Evolutionary conservation across 2,329 filamentous ascomycete species (phyloP), one percentile per base, ranked within the genome.

Genomic region (Penicillium thymicola): DNA sequence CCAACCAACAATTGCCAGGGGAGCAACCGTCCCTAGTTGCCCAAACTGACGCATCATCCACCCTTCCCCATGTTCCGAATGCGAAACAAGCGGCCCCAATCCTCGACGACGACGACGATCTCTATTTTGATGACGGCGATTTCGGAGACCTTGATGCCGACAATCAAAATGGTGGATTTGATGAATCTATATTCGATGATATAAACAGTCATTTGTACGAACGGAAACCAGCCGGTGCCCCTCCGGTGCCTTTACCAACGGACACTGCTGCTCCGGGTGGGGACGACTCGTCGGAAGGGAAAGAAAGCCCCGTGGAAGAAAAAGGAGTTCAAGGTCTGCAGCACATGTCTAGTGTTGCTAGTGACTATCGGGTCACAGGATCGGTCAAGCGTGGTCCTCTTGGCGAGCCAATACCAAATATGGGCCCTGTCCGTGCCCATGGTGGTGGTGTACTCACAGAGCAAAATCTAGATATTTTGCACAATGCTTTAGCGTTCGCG

Each of bases 401-500:
- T 40, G 60, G 62, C 30, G 69, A 70, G 37, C 66, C 62, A 36
- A 55, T 71, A 23, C 59, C 66, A 28, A 66, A 70, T 21, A 54
- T 51, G 70, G 79, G 64, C 72, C 75, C 57, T 70, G 64, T 67
- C 2, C 66, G 72, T 23, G 59, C 66, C 13, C 67, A 70, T 47
- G 67, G 67, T 25, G 67, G 67, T 14, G 70, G 70, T 43, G 71
- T 77, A 37, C 67, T 82, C 37, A 82, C 81, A 25, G 79, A 83
- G 65, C 78, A 81, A 36, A 85, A 82, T 55, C 76, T 89, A 21
- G 85, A 85, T 41, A 88, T 85, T 1, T 93, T 97, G 67, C 92
- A 96, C 69, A 88, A 88, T 51, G 91, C 92, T 1, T 80, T 97
- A 5, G 91, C 90, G 2, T 87, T 89, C 45, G 93, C 92, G 7